A percentile compares a stretch with the other conserved stretches of the same genome.
These are phyloP conservation scores for Starmerella bombicola DNA, from an alignment of 805 yeast genomes.

Conservation along the genomic window DNA sequence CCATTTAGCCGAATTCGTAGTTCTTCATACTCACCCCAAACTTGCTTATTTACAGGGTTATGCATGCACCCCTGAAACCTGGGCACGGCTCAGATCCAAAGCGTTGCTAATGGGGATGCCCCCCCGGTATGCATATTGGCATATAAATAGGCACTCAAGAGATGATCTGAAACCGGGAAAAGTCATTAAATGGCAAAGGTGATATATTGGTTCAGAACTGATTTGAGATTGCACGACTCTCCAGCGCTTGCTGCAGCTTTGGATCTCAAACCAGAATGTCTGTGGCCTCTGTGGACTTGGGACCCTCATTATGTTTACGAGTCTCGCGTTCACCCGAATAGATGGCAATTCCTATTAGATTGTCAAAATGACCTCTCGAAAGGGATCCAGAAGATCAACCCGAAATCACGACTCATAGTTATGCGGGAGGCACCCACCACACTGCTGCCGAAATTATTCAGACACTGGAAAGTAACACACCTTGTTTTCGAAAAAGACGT, in stretches of 20 bases:
- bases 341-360: constrained; percentile 3
- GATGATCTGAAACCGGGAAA: no score
- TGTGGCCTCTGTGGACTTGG: constrained; percentile 5
- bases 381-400: neutral
- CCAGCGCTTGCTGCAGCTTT: constrained; percentile 1
- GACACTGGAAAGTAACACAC: constrained; percentile 1
- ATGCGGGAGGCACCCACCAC: neutral
- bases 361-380: constrained; percentile 2
- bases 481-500: constrained; percentile 2
- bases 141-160: no score
- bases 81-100: no score
- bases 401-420: constrained; percentile 1
- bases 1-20: no score
- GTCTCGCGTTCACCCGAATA: constrained; percentile 1
- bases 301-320: constrained; percentile 1
- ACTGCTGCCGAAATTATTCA: constrained; percentile 1
- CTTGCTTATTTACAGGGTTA: no score
- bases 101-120: no score
- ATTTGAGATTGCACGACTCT: constrained; percentile 2
- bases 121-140: no score
- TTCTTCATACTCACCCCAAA: no score
- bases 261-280: constrained; percentile 1
- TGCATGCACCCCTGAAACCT: no score
- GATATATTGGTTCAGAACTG: constrained; percentile 1
- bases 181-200: constrained; percentile 3